A percentile compares a stretch with the other conserved stretches of the same genome.
Evolutionary conservation across 2,329 filamentous ascomycete species (phyloP).

Genomic region (Diaporthe citri): DNA sequence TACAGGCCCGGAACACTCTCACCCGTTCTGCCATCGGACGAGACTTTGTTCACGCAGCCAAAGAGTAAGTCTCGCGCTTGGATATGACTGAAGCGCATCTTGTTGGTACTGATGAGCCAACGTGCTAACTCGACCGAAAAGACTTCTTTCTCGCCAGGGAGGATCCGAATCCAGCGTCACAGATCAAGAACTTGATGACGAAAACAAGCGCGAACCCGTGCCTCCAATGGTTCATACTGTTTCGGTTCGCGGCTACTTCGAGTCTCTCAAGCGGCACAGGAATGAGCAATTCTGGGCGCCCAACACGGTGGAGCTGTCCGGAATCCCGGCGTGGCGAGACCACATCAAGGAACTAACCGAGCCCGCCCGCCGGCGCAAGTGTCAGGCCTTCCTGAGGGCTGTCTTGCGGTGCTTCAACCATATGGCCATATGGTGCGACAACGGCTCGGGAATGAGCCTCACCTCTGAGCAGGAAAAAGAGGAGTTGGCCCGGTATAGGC

Average conservation of each 20-base stretch:
- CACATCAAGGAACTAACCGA: constrained; percentile 7
- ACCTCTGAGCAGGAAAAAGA: neutral
- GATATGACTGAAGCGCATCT: neutral
- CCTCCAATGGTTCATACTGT: constrained; percentile 1
- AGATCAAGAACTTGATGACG: neutral
- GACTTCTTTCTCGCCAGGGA: neutral
- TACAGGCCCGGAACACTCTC: neutral
- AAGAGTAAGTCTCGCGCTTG: neutral
- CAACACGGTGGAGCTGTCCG: neutral
- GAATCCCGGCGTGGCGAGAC: constrained; percentile 6
- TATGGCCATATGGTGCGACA: constrained; percentile 9
- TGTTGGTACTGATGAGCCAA: neutral
- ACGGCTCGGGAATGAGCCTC: neutral
- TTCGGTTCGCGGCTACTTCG: constrained; percentile 1
- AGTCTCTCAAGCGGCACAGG: neutral
- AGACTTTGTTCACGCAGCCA: neutral
- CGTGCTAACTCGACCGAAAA: neutral
- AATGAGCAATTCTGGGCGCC: neutral
- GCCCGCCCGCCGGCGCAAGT: neutral
- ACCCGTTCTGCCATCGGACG: neutral
- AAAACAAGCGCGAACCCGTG: neutral
- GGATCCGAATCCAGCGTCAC: neutral
- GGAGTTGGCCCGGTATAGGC: neutral
- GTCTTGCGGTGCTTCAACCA: neutral
- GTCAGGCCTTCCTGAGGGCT: neutral